A percentile compares a stretch with the other conserved stretches of the same genome.
Evolutionary conservation across 495 filamentous ascomycete species (phyloP).

Genomic region (Articulospora tetracladia): DNA sequence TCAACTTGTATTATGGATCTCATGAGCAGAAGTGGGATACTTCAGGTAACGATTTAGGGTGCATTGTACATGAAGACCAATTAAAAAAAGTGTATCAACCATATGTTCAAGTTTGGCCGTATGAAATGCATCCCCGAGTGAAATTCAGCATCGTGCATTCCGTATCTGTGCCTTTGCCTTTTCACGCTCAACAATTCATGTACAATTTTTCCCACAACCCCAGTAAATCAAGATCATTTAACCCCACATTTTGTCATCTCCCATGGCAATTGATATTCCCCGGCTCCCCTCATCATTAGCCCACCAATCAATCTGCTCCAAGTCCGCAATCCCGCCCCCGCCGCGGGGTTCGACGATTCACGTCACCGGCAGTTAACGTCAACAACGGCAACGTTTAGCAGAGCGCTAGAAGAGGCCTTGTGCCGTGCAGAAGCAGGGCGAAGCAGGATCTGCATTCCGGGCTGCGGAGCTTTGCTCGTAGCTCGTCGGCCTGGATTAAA

Average conservation of each 20-base stretch:
- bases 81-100: too few relatives aligned
- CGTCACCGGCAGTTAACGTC: not conserved
- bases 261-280: not conserved
- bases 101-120: too few relatives aligned
- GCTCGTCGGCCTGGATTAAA: too few relatives aligned
- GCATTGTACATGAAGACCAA: too few relatives aligned
- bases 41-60: not conserved
- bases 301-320: not conserved
- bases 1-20: too few relatives aligned
- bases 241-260: not conserved
- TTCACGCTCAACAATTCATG: not conserved
- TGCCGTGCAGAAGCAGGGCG: not conserved
- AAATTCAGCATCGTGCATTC: too few relatives aligned
- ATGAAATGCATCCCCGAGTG: too few relatives aligned
- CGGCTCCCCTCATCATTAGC: not conserved
- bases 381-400: not conserved
- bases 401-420: not conserved
- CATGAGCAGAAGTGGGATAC: not conserved
- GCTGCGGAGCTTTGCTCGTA: too few relatives aligned
- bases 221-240: not conserved
- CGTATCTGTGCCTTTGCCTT: not conserved
- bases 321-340: not conserved
- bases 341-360: slow-evolving; percentile 1
- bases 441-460: not conserved
- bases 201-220: not conserved